Base-by-base conservation (phyloP, 257 asterid species). In the Vinca minor region DNA sequence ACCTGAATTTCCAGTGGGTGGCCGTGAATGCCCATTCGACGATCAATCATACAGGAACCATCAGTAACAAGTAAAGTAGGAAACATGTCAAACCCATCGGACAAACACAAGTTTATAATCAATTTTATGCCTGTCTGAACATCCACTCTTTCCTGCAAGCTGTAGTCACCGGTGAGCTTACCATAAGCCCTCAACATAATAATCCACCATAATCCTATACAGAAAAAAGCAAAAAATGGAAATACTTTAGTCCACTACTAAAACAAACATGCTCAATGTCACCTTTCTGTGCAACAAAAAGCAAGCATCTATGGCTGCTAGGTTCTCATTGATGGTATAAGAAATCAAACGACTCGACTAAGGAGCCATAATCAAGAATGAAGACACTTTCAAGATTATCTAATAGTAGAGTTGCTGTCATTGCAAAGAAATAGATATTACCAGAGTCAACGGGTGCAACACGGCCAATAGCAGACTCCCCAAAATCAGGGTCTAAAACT, bases 401-500 rank as follows among this genome's bases (percentile, higher is more conserved):
- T 8, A 13, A 14, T 42, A 42, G 21, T 18, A 36, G 41, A 21
- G 4, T 20, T 23, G 44, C 13, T n/a, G n/a, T n/a, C 6, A 61
- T 48, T 14, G 28, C 14, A 25, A 69, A 47, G 38, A 42, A 63
- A 52, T 45, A 59, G 18, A 50, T 56, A 69, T 70, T 77, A 88
- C 98, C 98, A 54, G 98, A 91, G 73, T 91, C 98, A 63, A 91
- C 98, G 68, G 98, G 98, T 11, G 98, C 98, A 63, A 91, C 98
- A 58, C 96, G 94, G 67, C 98, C 98, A 70, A 91, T 91, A 73
- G 98, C 89, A 25, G 95, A 91, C 79, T 91, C 98, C 70, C 98
- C 98, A 64, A 91, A 91, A 77, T 91, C 98, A 39, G 98, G 96
- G 76, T 91, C 96, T 4, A 89, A 77, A 74, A 86, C 96, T 81